These are phyloP conservation scores for Xylariaceae sp. DNA, from an alignment of 2,329 filamentous ascomycete genomes.

Conservation along the genomic window DNA sequence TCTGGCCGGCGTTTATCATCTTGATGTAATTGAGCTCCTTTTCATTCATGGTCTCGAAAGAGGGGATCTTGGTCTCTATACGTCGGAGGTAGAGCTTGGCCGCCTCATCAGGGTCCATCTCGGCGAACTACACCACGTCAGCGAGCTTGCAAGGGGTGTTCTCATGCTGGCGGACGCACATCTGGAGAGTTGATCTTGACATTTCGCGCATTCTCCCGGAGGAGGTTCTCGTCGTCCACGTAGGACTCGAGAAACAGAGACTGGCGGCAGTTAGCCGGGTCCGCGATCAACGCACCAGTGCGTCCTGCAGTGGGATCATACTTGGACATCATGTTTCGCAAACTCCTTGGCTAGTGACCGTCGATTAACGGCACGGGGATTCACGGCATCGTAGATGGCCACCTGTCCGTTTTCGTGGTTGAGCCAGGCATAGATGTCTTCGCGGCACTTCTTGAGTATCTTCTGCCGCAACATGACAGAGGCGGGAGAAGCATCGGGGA, in stretches of 20 bases:
- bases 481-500: slow-evolving; percentile 83
- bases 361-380: slow-evolving; percentile 76
- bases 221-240: slow-evolving; percentile 86
- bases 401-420: slow-evolving; percentile 98
- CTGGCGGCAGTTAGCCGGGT: slow-evolving; percentile 34
- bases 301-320: too few species aligned
- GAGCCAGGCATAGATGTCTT: slow-evolving; percentile 93
- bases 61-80: slow-evolving; percentile 86
- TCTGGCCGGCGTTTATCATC: slow-evolving; percentile 96
- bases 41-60: slow-evolving; percentile 96
- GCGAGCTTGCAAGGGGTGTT: too few species aligned
- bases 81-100: slow-evolving; percentile 85
- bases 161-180: slow-evolving; percentile 46
- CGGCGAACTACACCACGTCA: slow-evolving; percentile 57
- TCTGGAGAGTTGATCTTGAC: slow-evolving; percentile 98
- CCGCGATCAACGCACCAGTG: too few species aligned
- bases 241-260: slow-evolving; percentile 95
- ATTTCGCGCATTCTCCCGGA: slow-evolving; percentile 91
- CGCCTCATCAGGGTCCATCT: slow-evolving; percentile 87
- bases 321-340: slow-evolving; percentile 92
- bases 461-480: slow-evolving; percentile 94
- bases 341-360: slow-evolving; percentile 89
- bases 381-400: slow-evolving; percentile 97
- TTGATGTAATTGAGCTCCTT: slow-evolving; percentile 94
- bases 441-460: slow-evolving; percentile 93